Evolutionary conservation across 2,329 filamentous ascomycete species (phyloP).

Genomic region (Trichophaea hybrida): DNA sequence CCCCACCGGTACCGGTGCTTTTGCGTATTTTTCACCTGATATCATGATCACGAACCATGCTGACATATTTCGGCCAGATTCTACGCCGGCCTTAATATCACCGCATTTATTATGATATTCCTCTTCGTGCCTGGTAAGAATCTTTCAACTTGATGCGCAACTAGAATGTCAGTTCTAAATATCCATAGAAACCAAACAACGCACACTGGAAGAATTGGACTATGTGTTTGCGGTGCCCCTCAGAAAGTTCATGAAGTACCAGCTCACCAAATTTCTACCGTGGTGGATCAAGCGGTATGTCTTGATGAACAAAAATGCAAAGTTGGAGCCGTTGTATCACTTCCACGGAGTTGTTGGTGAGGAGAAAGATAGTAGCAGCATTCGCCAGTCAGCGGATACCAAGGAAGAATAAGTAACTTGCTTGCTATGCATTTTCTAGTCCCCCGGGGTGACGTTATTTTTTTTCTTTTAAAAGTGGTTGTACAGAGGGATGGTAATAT

Average conservation of each 20-base stretch:
- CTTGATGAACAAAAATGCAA: constrained; percentile 37
- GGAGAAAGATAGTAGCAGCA: neutral
- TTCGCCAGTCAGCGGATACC: neutral
- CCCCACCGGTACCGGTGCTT: constrained; percentile 38
- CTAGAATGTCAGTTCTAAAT: neutral
- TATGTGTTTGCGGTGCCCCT: constrained; percentile 46
- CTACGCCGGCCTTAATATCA: constrained; percentile 43
- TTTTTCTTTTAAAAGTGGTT: neutral
- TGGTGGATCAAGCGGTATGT: constrained; percentile 48
- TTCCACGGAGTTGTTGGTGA: constrained; percentile 27
- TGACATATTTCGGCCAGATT: constrained; percentile 25
- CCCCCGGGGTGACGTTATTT: neutral
- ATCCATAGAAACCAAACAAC: constrained; percentile 29
- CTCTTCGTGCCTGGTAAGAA: constrained; percentile 28
- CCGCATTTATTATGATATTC: constrained; percentile 44
- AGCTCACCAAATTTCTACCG: constrained; percentile 42
- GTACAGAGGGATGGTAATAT: neutral
- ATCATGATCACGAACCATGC: too few species aligned
- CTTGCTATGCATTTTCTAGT: neutral
- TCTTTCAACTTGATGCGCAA: neutral
- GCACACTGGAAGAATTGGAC: constrained; percentile 42
- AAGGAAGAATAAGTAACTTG: neutral
- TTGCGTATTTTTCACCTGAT: constrained; percentile 26
- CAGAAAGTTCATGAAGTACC: constrained; percentile 43
- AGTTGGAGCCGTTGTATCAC: constrained; percentile 40